Evolutionary conservation across 1,284 basidiomycete species (phyloP).

Genomic region (Anthracocystis setariae): DNA sequence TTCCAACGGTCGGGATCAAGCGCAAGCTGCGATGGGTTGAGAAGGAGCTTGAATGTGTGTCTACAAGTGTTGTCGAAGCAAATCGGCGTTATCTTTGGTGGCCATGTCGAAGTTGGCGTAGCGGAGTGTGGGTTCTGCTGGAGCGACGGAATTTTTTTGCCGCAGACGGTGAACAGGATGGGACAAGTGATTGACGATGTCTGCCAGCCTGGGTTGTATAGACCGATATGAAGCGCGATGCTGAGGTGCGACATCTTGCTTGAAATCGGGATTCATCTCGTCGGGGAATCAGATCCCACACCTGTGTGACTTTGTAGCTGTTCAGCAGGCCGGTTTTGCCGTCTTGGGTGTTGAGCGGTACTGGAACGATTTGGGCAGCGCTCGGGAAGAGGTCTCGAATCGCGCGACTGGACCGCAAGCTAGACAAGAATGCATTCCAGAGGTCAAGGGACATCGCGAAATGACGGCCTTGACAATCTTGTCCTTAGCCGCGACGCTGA

Average conservation of each 20-base stretch:
- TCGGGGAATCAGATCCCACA: conserved; percentile 28
- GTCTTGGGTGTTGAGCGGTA: conserved; percentile 41
- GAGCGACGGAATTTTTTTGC: conserved; percentile 59
- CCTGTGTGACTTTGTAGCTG: conserved; percentile 27
- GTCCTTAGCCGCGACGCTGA: conserved; percentile 47
- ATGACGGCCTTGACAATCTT: conserved; percentile 49
- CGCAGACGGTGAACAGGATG: conserved; percentile 62
- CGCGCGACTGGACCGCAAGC: conserved; percentile 27
- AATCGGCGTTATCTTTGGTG: conserved; percentile 45
- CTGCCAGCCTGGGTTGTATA: conserved; percentile 53
- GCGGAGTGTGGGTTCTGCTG: conserved; percentile 35
- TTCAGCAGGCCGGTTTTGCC: conserved; percentile 59
- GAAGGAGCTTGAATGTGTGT: neutral
- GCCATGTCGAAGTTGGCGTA: conserved; percentile 53
- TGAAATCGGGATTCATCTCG: neutral
- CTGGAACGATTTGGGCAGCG: conserved; percentile 25
- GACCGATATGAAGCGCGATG: conserved; percentile 42
- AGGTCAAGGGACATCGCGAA: conserved; percentile 61
- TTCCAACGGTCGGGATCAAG: too few species aligned
- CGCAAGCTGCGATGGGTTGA: too few species aligned
- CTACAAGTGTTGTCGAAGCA: conserved; percentile 30
- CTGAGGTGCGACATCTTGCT: conserved; percentile 49
- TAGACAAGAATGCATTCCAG: conserved; percentile 34
- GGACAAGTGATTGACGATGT: conserved; percentile 45
- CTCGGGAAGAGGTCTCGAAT: conserved; percentile 45